phyloP scores from a whole-genome alignment of 495 filamentous ascomycete species.

The Bombardia bombarda region DNA sequence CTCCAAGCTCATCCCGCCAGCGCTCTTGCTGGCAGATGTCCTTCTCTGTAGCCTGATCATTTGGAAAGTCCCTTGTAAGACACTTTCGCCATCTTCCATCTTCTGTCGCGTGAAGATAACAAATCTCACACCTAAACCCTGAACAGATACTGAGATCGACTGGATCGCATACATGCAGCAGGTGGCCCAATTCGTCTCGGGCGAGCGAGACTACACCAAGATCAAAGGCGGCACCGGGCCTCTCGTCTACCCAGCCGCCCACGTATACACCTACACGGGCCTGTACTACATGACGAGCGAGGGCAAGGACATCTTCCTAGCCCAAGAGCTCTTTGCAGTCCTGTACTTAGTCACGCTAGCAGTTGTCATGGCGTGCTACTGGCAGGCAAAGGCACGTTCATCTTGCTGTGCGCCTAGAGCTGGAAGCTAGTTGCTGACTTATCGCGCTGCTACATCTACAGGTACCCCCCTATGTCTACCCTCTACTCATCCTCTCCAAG shows the following conservation, averaged over 20 bases:
- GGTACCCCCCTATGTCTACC: conserved; percentile 85
- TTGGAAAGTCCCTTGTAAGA: conserved; percentile 78
- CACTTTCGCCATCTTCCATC: not conserved
- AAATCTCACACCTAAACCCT: not conserved
- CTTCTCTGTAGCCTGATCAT: conserved; percentile 68
- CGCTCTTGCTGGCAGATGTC: conserved; percentile 67
- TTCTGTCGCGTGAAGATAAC: not conserved
- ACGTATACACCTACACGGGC: conserved; percentile 81
- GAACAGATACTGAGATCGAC: conserved; percentile 92
- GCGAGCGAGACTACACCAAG: conserved; percentile 79
- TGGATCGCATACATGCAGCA: conserved; percentile 98
- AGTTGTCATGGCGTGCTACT: conserved; percentile 77
- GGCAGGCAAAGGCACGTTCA: conserved; percentile 52
- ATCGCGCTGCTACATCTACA: conserved; percentile 16
- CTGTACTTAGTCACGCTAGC: conserved; percentile 70
- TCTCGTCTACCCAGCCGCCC: conserved; percentile 86
- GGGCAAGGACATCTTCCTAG: conserved; percentile 67
- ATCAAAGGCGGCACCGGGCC: conserved; percentile 88
- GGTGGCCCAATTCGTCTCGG: conserved; percentile 64
- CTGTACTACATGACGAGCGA: conserved; percentile 71
- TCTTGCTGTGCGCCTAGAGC: not conserved
- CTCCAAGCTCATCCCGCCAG: conserved; percentile 40
- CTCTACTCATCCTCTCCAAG: conserved; percentile 82
- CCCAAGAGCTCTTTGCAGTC: conserved; percentile 70
- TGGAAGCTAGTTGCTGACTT: not conserved